A percentile compares a stretch with the other conserved stretches of the same genome.
Conservation (phyloP, 345 rosid genomes). For the Boechera stricta region DNA sequence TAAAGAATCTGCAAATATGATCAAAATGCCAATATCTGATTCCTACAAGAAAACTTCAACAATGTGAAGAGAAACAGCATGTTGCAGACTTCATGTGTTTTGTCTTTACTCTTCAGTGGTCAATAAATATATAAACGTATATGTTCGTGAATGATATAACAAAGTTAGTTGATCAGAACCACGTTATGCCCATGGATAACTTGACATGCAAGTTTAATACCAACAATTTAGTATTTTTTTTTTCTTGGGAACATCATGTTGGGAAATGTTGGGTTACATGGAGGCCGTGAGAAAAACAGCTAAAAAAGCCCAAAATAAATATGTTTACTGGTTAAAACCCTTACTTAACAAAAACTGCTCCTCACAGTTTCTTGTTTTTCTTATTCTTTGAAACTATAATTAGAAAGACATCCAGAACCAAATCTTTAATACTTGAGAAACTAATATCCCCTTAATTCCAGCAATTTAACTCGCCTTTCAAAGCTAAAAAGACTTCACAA, state of each 20-base stretch:
- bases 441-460: constrained; percentile 27
- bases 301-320: background rate
- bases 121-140: background rate
- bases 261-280: background rate
- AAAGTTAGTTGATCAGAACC: background rate
- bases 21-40: constrained; percentile 47
- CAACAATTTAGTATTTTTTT: background rate
- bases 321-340: background rate
- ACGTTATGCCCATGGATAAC: background rate
- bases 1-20: constrained; percentile 47
- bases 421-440: constrained; percentile 12
- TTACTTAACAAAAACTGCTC: background rate
- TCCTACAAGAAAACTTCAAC: constrained; percentile 47
- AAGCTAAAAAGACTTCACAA: constrained; percentile 26
- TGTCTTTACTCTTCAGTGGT: background rate
- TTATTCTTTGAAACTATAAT: constrained; percentile 18
- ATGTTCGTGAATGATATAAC: background rate
- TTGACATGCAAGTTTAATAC: constrained; percentile 3
- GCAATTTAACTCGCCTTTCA: constrained; percentile 21
- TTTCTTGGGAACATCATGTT: too few relatives aligned
- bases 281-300: background rate
- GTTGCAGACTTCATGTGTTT: background rate
- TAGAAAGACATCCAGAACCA: constrained; percentile 28
- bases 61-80: constrained; percentile 36
- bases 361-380: background rate